phyloP scores from a whole-genome alignment of 2,329 filamentous ascomycete genomes.

The Beauveria asiatica region DNA sequence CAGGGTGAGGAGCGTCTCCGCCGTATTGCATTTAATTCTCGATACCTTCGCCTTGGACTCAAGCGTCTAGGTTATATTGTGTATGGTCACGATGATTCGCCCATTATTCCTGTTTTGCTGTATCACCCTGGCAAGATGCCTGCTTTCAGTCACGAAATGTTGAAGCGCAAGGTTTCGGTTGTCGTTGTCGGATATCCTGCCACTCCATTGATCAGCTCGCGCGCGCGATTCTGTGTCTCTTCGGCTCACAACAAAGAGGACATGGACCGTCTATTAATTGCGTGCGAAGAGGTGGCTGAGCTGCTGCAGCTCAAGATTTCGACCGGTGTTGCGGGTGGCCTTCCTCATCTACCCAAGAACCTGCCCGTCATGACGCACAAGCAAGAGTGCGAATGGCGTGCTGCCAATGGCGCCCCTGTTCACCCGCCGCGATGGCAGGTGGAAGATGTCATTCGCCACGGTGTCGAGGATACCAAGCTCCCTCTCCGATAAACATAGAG shows the following conservation, averaged over 20 bases:
- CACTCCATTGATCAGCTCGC: conserved; percentile 88
- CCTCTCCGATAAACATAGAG: conserved; percentile 50
- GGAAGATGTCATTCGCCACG: conserved; percentile 69
- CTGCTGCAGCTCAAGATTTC: conserved; percentile 93
- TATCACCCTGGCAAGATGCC: conserved; percentile 99
- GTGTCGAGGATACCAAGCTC: conserved; percentile 67
- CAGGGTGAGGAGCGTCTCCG: conserved; percentile 94
- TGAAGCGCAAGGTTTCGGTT: conserved; percentile 93
- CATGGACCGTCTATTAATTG: conserved; percentile 77
- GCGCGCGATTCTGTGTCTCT: conserved; percentile 91
- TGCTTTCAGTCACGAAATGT: conserved; percentile 97
- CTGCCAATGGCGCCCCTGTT: conserved; percentile 57
- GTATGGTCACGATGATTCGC: conserved; percentile 95
- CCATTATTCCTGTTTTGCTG: conserved; percentile 87
- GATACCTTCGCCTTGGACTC: conserved; percentile 92
- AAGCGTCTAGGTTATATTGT: conserved; percentile 96
- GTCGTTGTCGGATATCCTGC: conserved; percentile 97
- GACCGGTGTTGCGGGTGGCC: conserved; percentile 86
- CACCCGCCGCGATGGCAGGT: conserved; percentile 72
- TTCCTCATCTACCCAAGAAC: conserved; percentile 65
- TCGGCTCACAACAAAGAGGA: conserved; percentile 98
- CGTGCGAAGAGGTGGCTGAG: conserved; percentile 89
- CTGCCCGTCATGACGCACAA: conserved; percentile 47
- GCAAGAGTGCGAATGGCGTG: conserved; percentile 61
- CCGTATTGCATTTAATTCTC: conserved; percentile 94